phyloP scores from a whole-genome alignment of 1,139 yeast genomes.

The Candida buenavistaensis region DNA sequence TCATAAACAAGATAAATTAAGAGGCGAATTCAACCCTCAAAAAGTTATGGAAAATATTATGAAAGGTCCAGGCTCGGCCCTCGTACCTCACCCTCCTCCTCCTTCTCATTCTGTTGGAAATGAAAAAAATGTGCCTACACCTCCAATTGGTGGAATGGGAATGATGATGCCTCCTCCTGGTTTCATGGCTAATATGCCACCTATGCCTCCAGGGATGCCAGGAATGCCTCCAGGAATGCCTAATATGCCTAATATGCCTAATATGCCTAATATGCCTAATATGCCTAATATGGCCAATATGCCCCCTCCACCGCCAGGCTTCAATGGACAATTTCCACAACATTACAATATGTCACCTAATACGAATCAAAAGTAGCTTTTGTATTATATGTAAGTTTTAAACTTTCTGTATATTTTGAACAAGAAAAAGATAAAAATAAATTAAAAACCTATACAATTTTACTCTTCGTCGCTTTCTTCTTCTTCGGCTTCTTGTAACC shows the following conservation, averaged over 20 bases:
- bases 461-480: slow-evolving; percentile 54
- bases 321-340: slow-evolving; percentile 9
- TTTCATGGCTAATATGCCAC: slow-evolving; percentile 14
- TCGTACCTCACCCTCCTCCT: background rate
- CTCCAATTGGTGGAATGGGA: slow-evolving; percentile 6
- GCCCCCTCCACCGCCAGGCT: slow-evolving; percentile 23
- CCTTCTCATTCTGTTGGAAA: background rate
- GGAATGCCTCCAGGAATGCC: slow-evolving; percentile 5
- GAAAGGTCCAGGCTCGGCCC: slow-evolving; percentile 23
- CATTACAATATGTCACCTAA: slow-evolving; percentile 7
- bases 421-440: slow-evolving; percentile 1
- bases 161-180: slow-evolving; percentile 13
- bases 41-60: slow-evolving; percentile 46
- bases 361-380: slow-evolving; percentile 7
- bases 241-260: slow-evolving; percentile 23
- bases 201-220: slow-evolving; percentile 5
- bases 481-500: slow-evolving; percentile 92
- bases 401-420: too few species aligned
- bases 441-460: background rate
- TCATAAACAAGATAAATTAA: slow-evolving; percentile 77
- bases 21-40: slow-evolving; percentile 76
- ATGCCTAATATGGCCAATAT: slow-evolving; percentile 15
- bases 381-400: background rate
- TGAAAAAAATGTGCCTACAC: background rate
- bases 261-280: slow-evolving; percentile 18